These are phyloP conservation scores for Ilyonectria destructans DNA, from an alignment of 2,329 filamentous ascomycete species.

Conservation along the genomic window DNA sequence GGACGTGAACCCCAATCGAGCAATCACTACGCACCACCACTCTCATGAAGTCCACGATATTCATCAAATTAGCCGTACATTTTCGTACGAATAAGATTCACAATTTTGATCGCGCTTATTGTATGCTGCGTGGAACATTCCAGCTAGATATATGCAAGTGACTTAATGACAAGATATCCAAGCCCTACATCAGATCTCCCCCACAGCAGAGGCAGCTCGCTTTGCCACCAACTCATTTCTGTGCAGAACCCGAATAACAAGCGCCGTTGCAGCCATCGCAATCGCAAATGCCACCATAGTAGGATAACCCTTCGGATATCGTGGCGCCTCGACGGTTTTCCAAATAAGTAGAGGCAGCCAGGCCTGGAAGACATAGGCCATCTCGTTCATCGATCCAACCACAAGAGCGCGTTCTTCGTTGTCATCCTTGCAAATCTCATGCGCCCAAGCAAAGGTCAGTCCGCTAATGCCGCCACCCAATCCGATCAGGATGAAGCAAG, in stretches of 20 bases:
- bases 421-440: constrained; percentile 66
- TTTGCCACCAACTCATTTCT: constrained; percentile 55
- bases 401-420: constrained; percentile 79
- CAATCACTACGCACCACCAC: no score
- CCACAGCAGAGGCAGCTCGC: constrained; percentile 21
- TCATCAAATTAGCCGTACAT: no score
- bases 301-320: constrained; percentile 74
- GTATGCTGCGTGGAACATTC: no score
- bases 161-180: not conserved
- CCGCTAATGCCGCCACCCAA: constrained; percentile 67
- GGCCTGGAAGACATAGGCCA: constrained; percentile 79
- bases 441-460: constrained; percentile 65
- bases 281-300: constrained; percentile 67
- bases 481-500: constrained; percentile 71
- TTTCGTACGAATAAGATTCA: no score
- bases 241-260: constrained; percentile 65
- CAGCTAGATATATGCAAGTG: not conserved
- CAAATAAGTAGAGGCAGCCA: constrained; percentile 79
- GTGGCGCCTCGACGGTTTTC: constrained; percentile 75
- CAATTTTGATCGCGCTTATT: no score
- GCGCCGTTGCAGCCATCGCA: constrained; percentile 65
- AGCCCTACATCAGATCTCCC: constrained; percentile 14
- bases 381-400: constrained; percentile 77
- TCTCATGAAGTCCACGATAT: no score
- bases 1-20: no score